phyloP scores from a whole-genome alignment of 306 rosid genomes.

The Geum urbanum region DNA sequence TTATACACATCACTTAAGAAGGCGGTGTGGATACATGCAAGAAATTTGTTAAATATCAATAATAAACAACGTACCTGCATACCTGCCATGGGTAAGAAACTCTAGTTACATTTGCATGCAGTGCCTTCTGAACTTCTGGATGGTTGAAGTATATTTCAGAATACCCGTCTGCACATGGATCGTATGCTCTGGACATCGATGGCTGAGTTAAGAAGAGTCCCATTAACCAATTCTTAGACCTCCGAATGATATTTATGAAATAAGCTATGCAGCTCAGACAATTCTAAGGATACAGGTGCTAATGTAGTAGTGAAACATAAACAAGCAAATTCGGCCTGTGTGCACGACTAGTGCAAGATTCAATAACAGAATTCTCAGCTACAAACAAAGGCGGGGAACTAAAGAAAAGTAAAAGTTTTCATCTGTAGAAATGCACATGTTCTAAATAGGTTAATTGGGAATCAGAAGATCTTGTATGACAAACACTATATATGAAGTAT shows the following conservation, averaged over 20 bases:
- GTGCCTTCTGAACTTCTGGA: conserved; percentile 88
- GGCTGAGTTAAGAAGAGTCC: conserved; percentile 52
- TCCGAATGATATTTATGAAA: conserved; percentile 5
- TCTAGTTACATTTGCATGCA: conserved; percentile 84
- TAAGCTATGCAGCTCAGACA: not conserved
- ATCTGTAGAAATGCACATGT: no score
- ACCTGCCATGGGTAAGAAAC: conserved; percentile 75
- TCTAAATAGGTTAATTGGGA: no score
- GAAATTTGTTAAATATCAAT: conserved; percentile 14
- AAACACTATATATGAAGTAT: no score
- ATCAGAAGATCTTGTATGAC: no score
- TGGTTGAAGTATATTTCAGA: conserved; percentile 72
- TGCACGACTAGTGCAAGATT: not conserved
- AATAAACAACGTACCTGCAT: conserved; percentile 55
- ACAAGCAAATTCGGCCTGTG: not conserved
- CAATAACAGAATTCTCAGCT: conserved; percentile 7
- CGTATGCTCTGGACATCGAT: conserved; percentile 92
- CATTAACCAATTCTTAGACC: conserved; percentile 16
- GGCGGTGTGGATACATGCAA: conserved; percentile 4
- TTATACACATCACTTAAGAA: conserved; percentile 14
- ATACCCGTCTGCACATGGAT: conserved; percentile 88
- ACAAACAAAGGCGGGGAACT: not conserved
- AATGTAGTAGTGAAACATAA: not conserved
- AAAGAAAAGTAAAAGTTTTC: no score
- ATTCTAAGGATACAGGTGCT: not conserved